Evolutionary conservation across 768 basidiomycete species (phyloP), one percentile per base, ranked within the genome.

Genomic region (Phanerochaete sordida): DNA sequence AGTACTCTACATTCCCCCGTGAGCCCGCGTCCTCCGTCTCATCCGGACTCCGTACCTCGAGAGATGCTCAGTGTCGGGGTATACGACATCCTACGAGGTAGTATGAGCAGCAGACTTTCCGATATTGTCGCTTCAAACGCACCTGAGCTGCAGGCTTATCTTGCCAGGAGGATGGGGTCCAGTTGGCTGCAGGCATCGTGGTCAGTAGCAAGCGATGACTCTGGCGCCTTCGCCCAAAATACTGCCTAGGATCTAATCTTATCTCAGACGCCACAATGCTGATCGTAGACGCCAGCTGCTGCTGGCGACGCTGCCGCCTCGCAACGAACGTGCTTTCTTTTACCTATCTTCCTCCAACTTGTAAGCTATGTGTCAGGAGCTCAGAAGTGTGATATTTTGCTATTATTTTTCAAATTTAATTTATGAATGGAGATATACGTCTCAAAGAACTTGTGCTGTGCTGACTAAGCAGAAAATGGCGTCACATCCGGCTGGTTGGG

Each of bases 121-220:
- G 26, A 9, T n/a, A 37, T 57, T 28, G 59, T 21, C 7, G 37
- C 19, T 1, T 21, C 13, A 45, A 24, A n/a, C 58, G 48, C 72
- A 88, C 88, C 81, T 95, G 93, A 7, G 90, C 88, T 19, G 88
- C 81, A 9, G 83, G 80, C 70, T 88, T 92, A 19, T 77, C 75
- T 72, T 80, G 86, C 95, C 95, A 98, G 0, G 90, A 91, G 1
- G 81, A 82, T 0, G 91, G 88, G 0, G 82, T 74, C 95, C 95
- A 95, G 35, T 43, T 43, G 13, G 35, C 16, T 19, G 53, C 19
- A 23, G 53, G 33, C 53, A 54, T 54, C 16, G 33, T 24, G 53
- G 53, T 54, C 33, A 19, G 35, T 19, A 16, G 39, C 39, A 43
- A 43, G 39, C 39, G 19, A 19, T 43, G 39, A 43, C 19, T 19